A percentile compares a stretch with the other conserved stretches of the same genome.
Conservation (phyloP, 2,329 filamentous ascomycete genomes). For the Ophiostoma triangulosporum region DNA sequence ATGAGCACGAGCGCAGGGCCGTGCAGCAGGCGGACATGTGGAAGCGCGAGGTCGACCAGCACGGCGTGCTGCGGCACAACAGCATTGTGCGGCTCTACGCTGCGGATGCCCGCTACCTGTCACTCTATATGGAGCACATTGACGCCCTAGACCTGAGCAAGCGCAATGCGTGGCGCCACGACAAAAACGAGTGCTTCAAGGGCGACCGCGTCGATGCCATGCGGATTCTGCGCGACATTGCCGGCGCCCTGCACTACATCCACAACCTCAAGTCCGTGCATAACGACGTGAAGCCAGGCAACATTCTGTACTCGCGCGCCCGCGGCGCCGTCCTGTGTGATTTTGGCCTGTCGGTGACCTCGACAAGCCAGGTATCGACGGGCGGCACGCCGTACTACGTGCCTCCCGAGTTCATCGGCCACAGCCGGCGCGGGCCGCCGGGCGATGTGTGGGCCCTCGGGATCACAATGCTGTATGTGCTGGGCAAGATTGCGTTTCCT, state of each 20-base stretch:
- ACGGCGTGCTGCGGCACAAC: slow-evolving; percentile 40
- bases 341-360: slow-evolving; percentile 40
- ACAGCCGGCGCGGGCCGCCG: slow-evolving; percentile 37
- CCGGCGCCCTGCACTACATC: slow-evolving; percentile 41
- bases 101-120: slow-evolving; percentile 45
- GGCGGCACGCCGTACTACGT: slow-evolving; percentile 48
- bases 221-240: slow-evolving; percentile 40
- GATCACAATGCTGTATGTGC: slow-evolving; percentile 46
- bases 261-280: slow-evolving; percentile 40
- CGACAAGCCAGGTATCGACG: slow-evolving; percentile 22
- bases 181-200: slow-evolving; percentile 33
- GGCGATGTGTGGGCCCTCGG: slow-evolving; percentile 49
- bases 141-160: slow-evolving; percentile 41
- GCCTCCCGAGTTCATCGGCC: slow-evolving; percentile 45
- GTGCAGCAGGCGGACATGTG: slow-evolving; percentile 47
- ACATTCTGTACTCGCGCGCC: slow-evolving; percentile 45
- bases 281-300: slow-evolving; percentile 50
- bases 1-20: slow-evolving; percentile 38
- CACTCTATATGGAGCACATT: slow-evolving; percentile 48
- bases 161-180: slow-evolving; percentile 33
- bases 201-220: slow-evolving; percentile 35
- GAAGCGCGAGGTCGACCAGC: slow-evolving; percentile 43
- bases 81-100: slow-evolving; percentile 46
- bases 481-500: slow-evolving; percentile 41
- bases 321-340: slow-evolving; percentile 47